A percentile compares a stretch with the other conserved stretches of the same genome.
Conservation (phyloP, 1,284 basidiomycete species). For the Papiliotrema laurentii region DNA sequence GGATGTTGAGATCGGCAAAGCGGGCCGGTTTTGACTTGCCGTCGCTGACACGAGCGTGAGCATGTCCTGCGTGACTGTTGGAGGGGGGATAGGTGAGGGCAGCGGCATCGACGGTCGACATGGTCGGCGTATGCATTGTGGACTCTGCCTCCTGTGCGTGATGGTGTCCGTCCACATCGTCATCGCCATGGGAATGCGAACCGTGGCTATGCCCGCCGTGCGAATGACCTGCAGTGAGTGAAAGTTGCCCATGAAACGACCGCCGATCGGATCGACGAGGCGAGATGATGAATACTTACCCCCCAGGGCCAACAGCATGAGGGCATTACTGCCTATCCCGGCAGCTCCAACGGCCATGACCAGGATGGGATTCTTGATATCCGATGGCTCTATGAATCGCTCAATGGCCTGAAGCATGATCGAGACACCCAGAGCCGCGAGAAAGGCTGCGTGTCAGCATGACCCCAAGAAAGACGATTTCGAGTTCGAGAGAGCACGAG, state of each 20-base stretch:
- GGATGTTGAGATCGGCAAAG: conserved; percentile 1
- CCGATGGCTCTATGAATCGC: conserved; percentile 6
- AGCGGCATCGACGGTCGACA: no score
- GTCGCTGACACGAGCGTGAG: not conserved
- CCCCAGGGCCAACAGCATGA: conserved; percentile 5
- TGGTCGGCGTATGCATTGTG: no score
- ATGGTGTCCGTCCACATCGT: not conserved
- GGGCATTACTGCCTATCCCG: conserved; percentile 3
- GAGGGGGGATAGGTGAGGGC: not conserved
- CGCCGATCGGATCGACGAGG: no score
- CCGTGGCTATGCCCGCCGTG: no score
- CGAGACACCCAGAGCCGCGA: conserved; percentile 8
- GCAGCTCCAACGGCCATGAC: conserved; percentile 5
- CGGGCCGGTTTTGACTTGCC: not conserved
- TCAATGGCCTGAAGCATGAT: conserved; percentile 11
- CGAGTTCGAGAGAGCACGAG: not conserved
- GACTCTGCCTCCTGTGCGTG: no score
- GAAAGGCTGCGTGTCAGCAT: conserved; percentile 2
- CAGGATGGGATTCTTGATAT: conserved; percentile 6
- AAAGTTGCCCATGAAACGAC: not conserved
- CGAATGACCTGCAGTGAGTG: not conserved
- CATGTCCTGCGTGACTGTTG: not conserved
- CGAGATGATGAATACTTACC: no score
- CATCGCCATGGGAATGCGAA: not conserved
- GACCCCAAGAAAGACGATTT: not conserved